Percentiles rank a stretch among this genome's conserved stretches.
Evolutionary conservation across 192 early-diverging fungal species (phyloP).

Genomic region (Backusella westeae): DNA sequence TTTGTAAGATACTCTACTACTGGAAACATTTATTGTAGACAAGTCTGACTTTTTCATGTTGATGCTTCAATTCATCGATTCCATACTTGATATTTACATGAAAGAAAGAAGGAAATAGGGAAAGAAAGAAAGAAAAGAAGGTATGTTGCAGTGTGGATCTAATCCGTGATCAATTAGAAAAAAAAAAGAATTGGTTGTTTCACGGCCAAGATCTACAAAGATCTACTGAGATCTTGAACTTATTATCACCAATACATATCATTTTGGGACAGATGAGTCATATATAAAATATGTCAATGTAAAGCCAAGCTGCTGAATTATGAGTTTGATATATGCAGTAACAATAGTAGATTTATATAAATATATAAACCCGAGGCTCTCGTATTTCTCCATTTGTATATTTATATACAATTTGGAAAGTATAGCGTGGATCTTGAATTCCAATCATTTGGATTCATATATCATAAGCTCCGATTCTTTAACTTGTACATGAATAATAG

Average conservation of each 20-base stretch:
- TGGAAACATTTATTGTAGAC: too few relatives aligned
- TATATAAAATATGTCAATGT: background rate
- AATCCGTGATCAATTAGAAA: background rate
- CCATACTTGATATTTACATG: background rate
- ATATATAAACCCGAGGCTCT: background rate
- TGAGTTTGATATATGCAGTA: background rate
- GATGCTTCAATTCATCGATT: background rate
- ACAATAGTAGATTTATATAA: background rate
- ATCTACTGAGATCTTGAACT: background rate
- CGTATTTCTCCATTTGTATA: background rate
- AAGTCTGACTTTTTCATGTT: background rate
- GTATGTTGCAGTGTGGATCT: background rate
- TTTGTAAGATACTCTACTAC: background rate
- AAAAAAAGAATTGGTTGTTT: background rate
- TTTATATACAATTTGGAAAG: background rate
- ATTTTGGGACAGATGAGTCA: background rate
- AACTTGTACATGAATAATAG: slow-evolving; percentile 1
- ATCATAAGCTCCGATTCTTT: background rate
- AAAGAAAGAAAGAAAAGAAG: background rate
- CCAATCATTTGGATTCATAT: background rate
- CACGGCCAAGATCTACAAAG: background rate
- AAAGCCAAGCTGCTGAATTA: background rate
- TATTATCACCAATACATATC: background rate
- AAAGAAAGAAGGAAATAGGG: background rate
- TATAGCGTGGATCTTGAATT: background rate